These are phyloP conservation scores for Clonostachys rosea DNA, from an alignment of 2,329 filamentous ascomycete species.

Conservation along the genomic window DNA sequence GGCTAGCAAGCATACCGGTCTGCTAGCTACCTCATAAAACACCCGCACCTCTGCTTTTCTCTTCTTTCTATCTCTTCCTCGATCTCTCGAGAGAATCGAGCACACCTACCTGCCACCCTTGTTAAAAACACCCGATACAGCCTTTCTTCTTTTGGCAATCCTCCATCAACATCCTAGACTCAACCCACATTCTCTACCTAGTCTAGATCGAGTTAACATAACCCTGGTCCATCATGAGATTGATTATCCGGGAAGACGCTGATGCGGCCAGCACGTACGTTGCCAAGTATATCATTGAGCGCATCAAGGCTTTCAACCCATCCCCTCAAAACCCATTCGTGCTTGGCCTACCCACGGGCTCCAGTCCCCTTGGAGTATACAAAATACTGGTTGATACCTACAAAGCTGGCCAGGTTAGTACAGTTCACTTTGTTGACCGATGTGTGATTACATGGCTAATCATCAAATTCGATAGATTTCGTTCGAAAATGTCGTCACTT, in stretches of 20 bases:
- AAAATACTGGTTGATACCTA: slow-evolving; percentile 67
- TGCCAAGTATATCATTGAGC: slow-evolving; percentile 76
- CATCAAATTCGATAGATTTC: slow-evolving; percentile 51
- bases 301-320: slow-evolving; percentile 73
- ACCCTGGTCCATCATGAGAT: slow-evolving; percentile 55
- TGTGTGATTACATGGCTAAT: background rate
- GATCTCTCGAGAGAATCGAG: slow-evolving; percentile 4
- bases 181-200: slow-evolving; percentile 8
- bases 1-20: no score
- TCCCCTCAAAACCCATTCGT: slow-evolving; percentile 72
- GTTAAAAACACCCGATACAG: no score
- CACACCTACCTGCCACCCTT: background rate
- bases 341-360: slow-evolving; percentile 78
- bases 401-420: slow-evolving; percentile 55
- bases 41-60: background rate
- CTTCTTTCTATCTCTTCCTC: slow-evolving; percentile 2
- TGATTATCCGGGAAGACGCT: slow-evolving; percentile 76
- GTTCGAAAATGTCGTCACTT: slow-evolving; percentile 84
- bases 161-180: slow-evolving; percentile 1
- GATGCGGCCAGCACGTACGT: slow-evolving; percentile 68
- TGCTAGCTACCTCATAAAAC: background rate
- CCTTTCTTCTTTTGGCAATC: background rate
- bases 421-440: slow-evolving; percentile 7
- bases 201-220: slow-evolving; percentile 2
- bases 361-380: slow-evolving; percentile 75